These are phyloP conservation scores for Neurospora sp. DNA, from an alignment of 495 filamentous ascomycete genomes.

Conservation along the genomic window DNA sequence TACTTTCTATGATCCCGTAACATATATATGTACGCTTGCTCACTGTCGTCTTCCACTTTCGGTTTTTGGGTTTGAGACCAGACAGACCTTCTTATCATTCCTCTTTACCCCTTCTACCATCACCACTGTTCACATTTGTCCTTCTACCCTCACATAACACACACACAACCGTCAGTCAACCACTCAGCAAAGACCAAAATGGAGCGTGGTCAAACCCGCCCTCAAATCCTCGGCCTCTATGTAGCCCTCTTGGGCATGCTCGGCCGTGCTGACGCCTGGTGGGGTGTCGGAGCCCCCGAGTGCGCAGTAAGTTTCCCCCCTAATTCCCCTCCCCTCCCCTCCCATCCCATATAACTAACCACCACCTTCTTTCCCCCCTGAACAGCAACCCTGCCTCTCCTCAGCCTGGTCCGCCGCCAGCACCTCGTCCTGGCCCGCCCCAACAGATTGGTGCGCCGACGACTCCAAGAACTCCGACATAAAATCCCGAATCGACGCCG, in stretches of 20 bases:
- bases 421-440: conserved; percentile 29
- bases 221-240: neutral
- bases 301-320: conserved; percentile 29
- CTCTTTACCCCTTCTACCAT: neutral
- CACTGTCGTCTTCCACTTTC: too few relatives aligned
- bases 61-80: neutral
- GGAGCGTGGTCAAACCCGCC: neutral
- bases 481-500: conserved; percentile 6
- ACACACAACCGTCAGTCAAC: neutral
- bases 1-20: neutral
- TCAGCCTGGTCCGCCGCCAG: conserved; percentile 25
- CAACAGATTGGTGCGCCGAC: conserved; percentile 31
- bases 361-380: neutral
- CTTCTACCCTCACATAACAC: neutral
- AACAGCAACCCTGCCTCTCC: conserved; percentile 33
- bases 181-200: neutral
- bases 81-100: neutral
- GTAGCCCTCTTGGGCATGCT: conserved; percentile 13
- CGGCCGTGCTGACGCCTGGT: conserved; percentile 13
- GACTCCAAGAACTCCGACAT: conserved; percentile 8
- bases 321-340: neutral
- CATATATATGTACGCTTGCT: neutral
- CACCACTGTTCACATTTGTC: neutral
- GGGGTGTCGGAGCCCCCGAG: conserved; percentile 33
- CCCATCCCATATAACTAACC: neutral